Conservation (phyloP, 2,329 filamentous ascomycete genomes). For the Raffaelea deltoideospora region DNA sequence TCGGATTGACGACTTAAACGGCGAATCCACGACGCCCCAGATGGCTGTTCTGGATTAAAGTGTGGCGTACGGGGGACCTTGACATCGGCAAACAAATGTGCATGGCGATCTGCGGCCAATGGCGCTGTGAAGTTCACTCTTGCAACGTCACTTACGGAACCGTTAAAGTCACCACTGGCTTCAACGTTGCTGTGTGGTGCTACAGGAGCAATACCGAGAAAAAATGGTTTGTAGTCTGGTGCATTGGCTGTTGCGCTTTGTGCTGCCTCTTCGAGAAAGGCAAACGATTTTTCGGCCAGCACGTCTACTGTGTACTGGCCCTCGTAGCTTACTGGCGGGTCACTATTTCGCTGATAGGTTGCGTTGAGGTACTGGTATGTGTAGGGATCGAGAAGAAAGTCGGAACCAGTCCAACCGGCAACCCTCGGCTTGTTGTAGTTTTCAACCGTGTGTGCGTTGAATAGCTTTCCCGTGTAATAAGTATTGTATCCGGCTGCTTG, state of each 20-base stretch:
- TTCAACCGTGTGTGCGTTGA: constrained; percentile 44
- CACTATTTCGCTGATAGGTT: constrained; percentile 37
- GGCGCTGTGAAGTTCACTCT: constrained; percentile 32
- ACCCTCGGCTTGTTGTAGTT: constrained; percentile 46
- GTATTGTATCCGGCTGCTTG: constrained; percentile 53
- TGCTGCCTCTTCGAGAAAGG: constrained; percentile 47
- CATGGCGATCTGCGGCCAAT: constrained; percentile 44
- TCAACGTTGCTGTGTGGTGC: constrained; percentile 48
- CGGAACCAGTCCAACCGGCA: constrained; percentile 42
- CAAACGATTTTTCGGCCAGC: constrained; percentile 40
- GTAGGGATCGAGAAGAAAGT: constrained; percentile 43
- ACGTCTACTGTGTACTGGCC: constrained; percentile 42
- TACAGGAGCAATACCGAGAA: constrained; percentile 49
- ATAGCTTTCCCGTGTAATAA: constrained; percentile 60
- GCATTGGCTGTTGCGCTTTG: constrained; percentile 23
- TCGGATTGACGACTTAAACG: constrained; percentile 24
- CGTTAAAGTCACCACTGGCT: not conserved
- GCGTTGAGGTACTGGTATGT: constrained; percentile 51
- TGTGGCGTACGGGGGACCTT: constrained; percentile 45
- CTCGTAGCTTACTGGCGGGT: constrained; percentile 37
- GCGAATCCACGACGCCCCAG: constrained; percentile 30
- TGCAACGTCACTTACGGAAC: too few relatives aligned
- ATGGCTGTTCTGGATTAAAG: constrained; percentile 47
- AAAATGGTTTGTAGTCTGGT: constrained; percentile 41
- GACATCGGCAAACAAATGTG: constrained; percentile 42